Evolutionary conservation across 139 green algal genomes (phyloP).

Genomic region (Micractinium sp.): DNA sequence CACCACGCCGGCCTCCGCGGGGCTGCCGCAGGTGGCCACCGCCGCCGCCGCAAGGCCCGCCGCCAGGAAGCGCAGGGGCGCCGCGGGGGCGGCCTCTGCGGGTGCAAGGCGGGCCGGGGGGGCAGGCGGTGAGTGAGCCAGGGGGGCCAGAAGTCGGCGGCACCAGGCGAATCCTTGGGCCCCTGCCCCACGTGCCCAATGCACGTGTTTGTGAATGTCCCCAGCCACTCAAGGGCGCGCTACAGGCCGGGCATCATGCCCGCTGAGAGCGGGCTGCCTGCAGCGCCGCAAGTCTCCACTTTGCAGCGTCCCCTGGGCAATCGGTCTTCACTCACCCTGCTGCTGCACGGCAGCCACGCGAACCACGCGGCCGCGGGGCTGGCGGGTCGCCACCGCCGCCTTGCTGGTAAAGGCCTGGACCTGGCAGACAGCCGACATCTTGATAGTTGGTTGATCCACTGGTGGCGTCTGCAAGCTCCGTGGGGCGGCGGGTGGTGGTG

Average conservation of each 20-base stretch:
- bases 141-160: not conserved
- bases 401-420: not conserved
- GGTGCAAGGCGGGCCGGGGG: not conserved
- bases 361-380: not conserved
- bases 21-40: not conserved
- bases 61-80: constrained; percentile 31
- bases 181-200: not conserved
- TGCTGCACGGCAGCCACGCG: constrained; percentile 4
- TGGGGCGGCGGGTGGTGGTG: no score
- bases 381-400: not conserved
- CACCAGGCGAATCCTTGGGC: not conserved
- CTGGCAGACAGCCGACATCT: not conserved
- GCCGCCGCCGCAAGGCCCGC: constrained; percentile 24
- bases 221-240: no score
- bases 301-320: no score
- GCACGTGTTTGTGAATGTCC: not conserved
- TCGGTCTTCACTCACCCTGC: not conserved
- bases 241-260: not conserved
- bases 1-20: constrained; percentile 38
- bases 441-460: no score
- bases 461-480: no score
- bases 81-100: constrained; percentile 10
- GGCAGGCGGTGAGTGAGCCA: not conserved
- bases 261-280: no score
- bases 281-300: no score